Conservation (phyloP, 176 grass and related monocot species). For the Canna indica region DNA sequence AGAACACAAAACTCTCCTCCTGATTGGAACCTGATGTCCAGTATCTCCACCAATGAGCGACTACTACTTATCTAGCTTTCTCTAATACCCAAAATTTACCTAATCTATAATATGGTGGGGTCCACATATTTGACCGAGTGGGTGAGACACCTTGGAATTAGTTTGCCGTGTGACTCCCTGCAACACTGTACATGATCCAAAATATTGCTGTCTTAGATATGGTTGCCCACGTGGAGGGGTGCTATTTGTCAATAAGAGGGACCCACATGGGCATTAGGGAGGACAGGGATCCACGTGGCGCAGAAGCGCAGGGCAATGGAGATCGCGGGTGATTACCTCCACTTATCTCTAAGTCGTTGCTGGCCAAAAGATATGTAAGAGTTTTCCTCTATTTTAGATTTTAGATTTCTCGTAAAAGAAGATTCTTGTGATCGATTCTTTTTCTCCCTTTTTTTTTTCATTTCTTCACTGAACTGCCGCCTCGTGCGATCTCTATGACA, state of each 20-base stretch:
- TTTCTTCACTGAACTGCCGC: conserved; percentile 3
- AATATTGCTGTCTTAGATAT: not conserved
- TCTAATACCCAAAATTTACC: too few species aligned
- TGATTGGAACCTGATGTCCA: too few species aligned
- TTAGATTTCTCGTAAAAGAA: not conserved
- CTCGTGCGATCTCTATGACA: conserved; percentile 40
- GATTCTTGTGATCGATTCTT: not conserved
- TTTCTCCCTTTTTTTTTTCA: conserved; percentile 13
- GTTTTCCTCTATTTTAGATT: not conserved
- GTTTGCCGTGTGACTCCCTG: too few species aligned
- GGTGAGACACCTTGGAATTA: too few species aligned
- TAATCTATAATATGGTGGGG: too few species aligned
- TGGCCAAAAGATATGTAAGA: not conserved
- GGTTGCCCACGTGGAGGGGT: not conserved
- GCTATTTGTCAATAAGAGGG: not conserved
- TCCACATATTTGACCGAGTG: too few species aligned
- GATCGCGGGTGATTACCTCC: conserved; percentile 9
- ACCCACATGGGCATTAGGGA: not conserved
- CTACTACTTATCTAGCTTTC: too few species aligned
- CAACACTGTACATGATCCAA: not conserved
- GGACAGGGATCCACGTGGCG: not conserved
- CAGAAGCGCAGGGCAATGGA: not conserved
- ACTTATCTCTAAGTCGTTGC: not conserved
- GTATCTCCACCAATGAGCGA: too few species aligned
- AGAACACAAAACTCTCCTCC: too few species aligned